These are phyloP conservation scores for Phellopilus nigrolimitatus DNA, from an alignment of 1,284 basidiomycete genomes.

Conservation along the genomic window DNA sequence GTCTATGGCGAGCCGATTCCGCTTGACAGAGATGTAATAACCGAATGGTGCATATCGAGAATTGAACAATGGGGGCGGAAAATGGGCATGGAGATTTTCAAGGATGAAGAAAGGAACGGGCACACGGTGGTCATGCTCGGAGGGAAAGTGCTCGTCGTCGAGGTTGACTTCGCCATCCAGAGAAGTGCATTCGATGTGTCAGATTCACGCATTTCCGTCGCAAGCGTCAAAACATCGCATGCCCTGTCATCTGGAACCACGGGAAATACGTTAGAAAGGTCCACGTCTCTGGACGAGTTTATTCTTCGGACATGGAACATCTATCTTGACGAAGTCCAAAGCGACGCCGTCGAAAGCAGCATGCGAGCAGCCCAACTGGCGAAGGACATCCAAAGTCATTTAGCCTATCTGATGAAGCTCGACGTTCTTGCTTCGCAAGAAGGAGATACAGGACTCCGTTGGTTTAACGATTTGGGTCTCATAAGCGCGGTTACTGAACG, in stretches of 20 bases:
- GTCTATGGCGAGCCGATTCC: constrained; percentile 23
- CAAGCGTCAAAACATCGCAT: constrained; percentile 65
- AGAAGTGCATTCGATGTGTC: constrained; percentile 31
- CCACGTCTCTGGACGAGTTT: constrained; percentile 58
- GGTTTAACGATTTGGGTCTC: constrained; percentile 64
- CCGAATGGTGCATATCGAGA: constrained; percentile 22
- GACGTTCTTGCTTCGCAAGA: constrained; percentile 57
- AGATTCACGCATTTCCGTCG: constrained; percentile 36
- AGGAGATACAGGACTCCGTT: constrained; percentile 60
- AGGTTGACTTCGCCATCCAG: constrained; percentile 57
- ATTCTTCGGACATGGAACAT: constrained; percentile 47
- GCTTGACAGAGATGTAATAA: constrained; percentile 10
- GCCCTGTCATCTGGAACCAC: constrained; percentile 48
- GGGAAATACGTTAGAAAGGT: constrained; percentile 37
- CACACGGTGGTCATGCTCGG: constrained; percentile 58
- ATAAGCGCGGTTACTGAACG: constrained; percentile 45
- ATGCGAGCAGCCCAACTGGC: constrained; percentile 46
- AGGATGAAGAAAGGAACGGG: constrained; percentile 47
- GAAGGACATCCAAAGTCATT: constrained; percentile 44
- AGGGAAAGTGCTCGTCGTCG: constrained; percentile 72
- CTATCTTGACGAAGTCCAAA: constrained; percentile 59
- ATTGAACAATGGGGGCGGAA: constrained; percentile 21
- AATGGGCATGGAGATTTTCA: constrained; percentile 38
- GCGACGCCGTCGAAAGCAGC: constrained; percentile 45
- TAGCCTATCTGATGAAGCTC: constrained; percentile 67